Percentiles rank a stretch among this genome's conserved stretches.
Conservation (phyloP, 176 grass and related monocot genomes). For the Cenchrus fungigraminus region DNA sequence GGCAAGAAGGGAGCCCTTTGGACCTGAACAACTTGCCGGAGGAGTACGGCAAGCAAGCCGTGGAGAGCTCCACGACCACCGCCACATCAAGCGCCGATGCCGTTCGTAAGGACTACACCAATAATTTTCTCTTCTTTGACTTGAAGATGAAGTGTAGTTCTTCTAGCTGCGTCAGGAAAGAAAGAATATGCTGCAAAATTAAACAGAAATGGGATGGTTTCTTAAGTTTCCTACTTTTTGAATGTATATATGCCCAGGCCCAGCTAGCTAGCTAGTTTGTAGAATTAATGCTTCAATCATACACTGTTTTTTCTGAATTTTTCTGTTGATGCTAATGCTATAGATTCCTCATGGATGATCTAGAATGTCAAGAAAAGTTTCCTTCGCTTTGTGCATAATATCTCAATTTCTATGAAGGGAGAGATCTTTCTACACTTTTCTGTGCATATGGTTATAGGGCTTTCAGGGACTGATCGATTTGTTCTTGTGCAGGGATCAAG, state of each 20-base stretch:
- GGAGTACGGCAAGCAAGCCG: conserved; percentile 82
- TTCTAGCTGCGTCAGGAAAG: not conserved
- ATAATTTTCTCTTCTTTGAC: conserved; percentile 5
- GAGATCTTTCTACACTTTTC: not conserved
- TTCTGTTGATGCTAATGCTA: not conserved
- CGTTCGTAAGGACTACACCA: conserved; percentile 41
- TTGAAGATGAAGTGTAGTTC: not conserved
- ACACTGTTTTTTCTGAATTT: not conserved
- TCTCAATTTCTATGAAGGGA: not conserved
- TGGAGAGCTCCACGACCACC: conserved; percentile 91
- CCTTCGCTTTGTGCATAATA: not conserved
- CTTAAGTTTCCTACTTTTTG: not conserved
- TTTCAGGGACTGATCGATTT: not conserved
- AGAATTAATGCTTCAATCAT: not conserved
- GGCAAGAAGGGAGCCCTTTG: conserved; percentile 76
- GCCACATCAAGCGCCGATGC: conserved; percentile 65
- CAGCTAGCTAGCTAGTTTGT: not conserved
- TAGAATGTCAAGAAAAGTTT: not conserved
- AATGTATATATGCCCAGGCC: not conserved
- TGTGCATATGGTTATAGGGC: not conserved
- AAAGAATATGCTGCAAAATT: not conserved
- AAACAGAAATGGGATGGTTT: not conserved
- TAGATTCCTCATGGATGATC: not conserved
- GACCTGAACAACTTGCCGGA: conserved; percentile 98
- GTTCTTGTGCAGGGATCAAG: conserved; percentile 60